Conservation (phyloP, 1,284 basidiomycete genomes). For the Bondarzewia mesenterica region DNA sequence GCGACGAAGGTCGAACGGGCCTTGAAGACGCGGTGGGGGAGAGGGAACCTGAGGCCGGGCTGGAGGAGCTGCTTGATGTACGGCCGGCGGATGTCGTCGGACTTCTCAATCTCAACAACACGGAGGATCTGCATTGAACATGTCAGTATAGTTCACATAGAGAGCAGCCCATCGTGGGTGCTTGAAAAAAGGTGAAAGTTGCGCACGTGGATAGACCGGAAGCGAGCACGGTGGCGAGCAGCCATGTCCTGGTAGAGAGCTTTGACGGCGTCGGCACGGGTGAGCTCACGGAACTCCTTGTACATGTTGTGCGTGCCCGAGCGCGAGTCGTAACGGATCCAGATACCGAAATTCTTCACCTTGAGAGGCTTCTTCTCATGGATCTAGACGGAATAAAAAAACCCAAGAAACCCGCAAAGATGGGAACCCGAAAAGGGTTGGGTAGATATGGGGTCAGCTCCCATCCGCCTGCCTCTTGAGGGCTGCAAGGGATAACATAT, state of each 20-base stretch:
- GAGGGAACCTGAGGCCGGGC: slow-evolving; percentile 94
- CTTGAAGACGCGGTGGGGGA: slow-evolving; percentile 85
- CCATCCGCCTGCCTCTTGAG: slow-evolving; percentile 80
- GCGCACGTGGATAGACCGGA: slow-evolving; percentile 95
- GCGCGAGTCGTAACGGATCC: slow-evolving; percentile 98
- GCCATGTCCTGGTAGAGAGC: slow-evolving; percentile 99
- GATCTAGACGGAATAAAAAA: slow-evolving; percentile 51
- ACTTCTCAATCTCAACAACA: slow-evolving; percentile 90
- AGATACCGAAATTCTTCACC: slow-evolving; percentile 99
- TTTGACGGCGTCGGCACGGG: slow-evolving; percentile 93
- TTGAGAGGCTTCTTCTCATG: slow-evolving; percentile 95
- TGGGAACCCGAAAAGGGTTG: slow-evolving; percentile 15
- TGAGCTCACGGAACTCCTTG: slow-evolving; percentile 97
- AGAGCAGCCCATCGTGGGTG: too few relatives aligned
- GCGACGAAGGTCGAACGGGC: slow-evolving; percentile 68
- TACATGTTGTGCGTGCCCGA: slow-evolving; percentile 98
- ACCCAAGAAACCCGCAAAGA: slow-evolving; percentile 16
- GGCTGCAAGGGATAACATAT: slow-evolving; percentile 56
- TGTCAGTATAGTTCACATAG: background rate
- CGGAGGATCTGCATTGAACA: slow-evolving; percentile 69
- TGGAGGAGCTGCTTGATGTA: slow-evolving; percentile 96
- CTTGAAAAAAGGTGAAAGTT: too few relatives aligned
- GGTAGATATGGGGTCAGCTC: slow-evolving; percentile 39
- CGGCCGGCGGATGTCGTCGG: slow-evolving; percentile 85
- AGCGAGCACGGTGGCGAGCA: slow-evolving; percentile 96